Evolutionary conservation across 352 stramenopile genomes (phyloP), one percentile per base, ranked within the genome.

Genomic region (Albugo candida): DNA sequence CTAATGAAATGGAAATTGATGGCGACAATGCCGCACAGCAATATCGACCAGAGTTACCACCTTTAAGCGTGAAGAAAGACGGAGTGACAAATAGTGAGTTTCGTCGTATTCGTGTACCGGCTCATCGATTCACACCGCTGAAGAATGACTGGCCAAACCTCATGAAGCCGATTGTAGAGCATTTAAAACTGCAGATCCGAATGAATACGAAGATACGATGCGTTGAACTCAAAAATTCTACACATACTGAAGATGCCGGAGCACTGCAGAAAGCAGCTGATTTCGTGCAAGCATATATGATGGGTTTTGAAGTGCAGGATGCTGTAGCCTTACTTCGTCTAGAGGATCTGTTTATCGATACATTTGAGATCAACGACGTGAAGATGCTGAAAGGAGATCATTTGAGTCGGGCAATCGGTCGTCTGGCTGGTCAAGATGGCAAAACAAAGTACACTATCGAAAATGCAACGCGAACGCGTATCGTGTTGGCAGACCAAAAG

Each of bases 401-500:
- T 63, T 72, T 99, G 46, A 97, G 81, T 45, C 92, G 96, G 57
- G 96, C 96, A 18, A 97, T 99, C 60, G 96, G 96, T 47, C 92
- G 96, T 60, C 76, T 99, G 31, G 95, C 95, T 1, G 96, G 96
- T 53, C 93, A 99, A 73, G 94, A 97, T 64, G 94, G 96, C 49
- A 99, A 99, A 73, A 99, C 96, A 47, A 93, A 97, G 61, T 91
- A 94, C 72, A 95, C 96, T 10, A 98, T 99, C 58, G 96, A 99
- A 72, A 99, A 99, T 75, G 95, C 96, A 5, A 99, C 95, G 21
- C 77, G 94, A 31, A 99, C 95, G 51, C 78, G 96, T 45, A 98
- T 99, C 60, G 94, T 99, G 20, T 70, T 99, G 48, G 96, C 96
- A 11, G 94, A 99, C 65, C 83, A 96, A 54, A 94, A 92, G 55